Evolutionary conservation across 768 basidiomycete species (phyloP).

Genomic region (Lepiota brunneoincarnata): DNA sequence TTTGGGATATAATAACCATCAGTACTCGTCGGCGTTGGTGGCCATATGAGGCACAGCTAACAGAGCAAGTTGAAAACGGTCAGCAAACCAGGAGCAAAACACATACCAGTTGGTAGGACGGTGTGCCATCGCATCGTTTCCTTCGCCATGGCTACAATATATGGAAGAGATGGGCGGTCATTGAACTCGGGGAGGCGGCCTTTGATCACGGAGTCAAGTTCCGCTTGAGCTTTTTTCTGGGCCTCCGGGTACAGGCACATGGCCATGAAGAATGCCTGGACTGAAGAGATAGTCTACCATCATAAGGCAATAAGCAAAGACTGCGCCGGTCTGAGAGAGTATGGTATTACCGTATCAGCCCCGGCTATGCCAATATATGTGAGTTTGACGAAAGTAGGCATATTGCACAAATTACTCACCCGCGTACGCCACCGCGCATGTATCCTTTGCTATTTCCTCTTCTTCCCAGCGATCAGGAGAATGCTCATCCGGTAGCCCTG

Average conservation of each 20-base stretch:
- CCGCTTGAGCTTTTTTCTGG: constrained; percentile 14
- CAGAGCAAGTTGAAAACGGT: not conserved
- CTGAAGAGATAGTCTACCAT: constrained; percentile 25
- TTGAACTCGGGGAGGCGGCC: constrained; percentile 13
- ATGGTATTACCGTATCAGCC: constrained; percentile 33
- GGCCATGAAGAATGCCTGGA: constrained; percentile 32
- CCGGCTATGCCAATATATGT: constrained; percentile 25
- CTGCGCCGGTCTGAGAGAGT: not conserved
- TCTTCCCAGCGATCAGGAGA: not conserved
- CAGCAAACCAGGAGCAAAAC: not conserved
- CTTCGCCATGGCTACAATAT: constrained; percentile 15
- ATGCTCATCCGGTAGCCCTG: not conserved
- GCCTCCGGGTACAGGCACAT: constrained; percentile 31
- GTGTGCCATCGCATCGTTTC: constrained; percentile 13
- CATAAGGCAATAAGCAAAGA: not conserved
- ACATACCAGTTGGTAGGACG: constrained; percentile 7
- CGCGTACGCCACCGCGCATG: constrained; percentile 24
- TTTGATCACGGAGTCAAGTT: constrained; percentile 17
- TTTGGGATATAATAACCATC: constrained; percentile 17
- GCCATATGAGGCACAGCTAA: constrained; percentile 10
- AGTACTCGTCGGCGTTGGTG: constrained; percentile 15
- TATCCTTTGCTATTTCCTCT: constrained; percentile 7
- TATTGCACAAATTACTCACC: constrained; percentile 19
- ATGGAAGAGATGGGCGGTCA: constrained; percentile 14
- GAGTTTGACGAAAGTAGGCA: not conserved